phyloP scores from a whole-genome alignment of 164 flowering plant species.

The Stephania japonica region DNA sequence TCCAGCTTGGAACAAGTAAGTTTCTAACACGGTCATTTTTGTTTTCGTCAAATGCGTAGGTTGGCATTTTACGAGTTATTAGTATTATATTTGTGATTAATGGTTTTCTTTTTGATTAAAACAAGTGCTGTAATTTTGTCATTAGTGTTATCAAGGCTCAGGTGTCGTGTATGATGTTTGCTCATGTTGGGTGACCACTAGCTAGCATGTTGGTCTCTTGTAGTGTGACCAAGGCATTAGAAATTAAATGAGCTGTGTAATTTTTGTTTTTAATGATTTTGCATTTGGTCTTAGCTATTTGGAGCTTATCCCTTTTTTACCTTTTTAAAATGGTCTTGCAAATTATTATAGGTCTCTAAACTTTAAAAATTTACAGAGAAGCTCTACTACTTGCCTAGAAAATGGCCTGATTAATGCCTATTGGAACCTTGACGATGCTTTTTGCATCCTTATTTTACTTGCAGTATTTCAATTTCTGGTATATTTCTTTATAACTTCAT shows the following conservation, averaged over 20 bases:
- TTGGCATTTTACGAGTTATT: neutral
- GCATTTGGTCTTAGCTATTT: too few species aligned
- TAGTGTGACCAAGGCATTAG: neutral
- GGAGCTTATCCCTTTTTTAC: too few species aligned
- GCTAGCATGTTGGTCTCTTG: too few species aligned
- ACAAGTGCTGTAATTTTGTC: neutral
- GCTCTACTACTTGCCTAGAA: neutral
- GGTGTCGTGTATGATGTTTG: neutral
- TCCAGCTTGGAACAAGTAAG: slow-evolving; percentile 90
- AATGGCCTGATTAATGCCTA: too few species aligned
- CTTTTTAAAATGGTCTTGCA: too few species aligned
- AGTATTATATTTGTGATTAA: neutral
- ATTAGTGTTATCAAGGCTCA: neutral
- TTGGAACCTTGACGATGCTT: too few species aligned
- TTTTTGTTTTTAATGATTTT: too few species aligned
- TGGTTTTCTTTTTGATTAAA: neutral
- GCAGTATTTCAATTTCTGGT: neutral
- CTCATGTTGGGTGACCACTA: too few species aligned
- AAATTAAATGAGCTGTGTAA: neutral
- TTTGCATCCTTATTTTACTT: neutral
- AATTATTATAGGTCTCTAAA: too few species aligned
- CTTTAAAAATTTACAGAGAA: neutral
- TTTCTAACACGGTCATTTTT: neutral
- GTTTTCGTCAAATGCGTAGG: too few species aligned
- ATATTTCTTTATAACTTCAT: too few species aligned